Evolutionary conservation across 495 filamentous ascomycete species (phyloP).

Genomic region (Terfezia boudieri): DNA sequence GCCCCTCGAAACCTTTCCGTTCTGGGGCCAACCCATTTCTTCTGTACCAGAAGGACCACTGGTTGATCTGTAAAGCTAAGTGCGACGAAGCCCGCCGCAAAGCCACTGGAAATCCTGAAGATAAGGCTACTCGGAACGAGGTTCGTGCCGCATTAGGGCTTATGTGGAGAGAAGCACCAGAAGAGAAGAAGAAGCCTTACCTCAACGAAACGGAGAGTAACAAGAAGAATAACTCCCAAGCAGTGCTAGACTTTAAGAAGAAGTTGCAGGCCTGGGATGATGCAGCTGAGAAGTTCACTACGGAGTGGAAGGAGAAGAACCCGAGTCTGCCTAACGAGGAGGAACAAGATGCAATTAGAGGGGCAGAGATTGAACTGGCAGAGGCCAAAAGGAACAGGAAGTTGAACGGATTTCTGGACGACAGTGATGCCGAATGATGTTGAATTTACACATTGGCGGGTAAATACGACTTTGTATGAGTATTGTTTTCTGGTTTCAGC

Average conservation of each 20-base stretch:
- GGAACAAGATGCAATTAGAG: constrained; percentile 5
- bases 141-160: constrained; percentile 59
- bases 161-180: constrained; percentile 64
- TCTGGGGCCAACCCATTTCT: constrained; percentile 51
- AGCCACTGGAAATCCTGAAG: constrained; percentile 40
- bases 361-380: constrained; percentile 7
- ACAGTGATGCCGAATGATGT: constrained; percentile 16
- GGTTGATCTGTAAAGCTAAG: constrained; percentile 45
- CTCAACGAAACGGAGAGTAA: constrained; percentile 45
- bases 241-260: constrained; percentile 33
- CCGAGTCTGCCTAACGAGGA: constrained; percentile 24
- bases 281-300: constrained; percentile 34
- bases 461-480: neutral
- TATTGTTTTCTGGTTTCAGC: neutral
- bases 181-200: constrained; percentile 50
- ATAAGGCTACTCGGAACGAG: constrained; percentile 45
- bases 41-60: constrained; percentile 59
- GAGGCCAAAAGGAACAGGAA: constrained; percentile 18
- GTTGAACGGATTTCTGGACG: constrained; percentile 16
- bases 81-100: constrained; percentile 45
- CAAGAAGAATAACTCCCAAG: constrained; percentile 37
- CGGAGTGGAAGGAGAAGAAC: constrained; percentile 39
- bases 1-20: constrained; percentile 46
- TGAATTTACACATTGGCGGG: constrained; percentile 1
- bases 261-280: constrained; percentile 47